Conservation (phyloP, 768 basidiomycete species). For the Leccinum subgranulosum region DNA sequence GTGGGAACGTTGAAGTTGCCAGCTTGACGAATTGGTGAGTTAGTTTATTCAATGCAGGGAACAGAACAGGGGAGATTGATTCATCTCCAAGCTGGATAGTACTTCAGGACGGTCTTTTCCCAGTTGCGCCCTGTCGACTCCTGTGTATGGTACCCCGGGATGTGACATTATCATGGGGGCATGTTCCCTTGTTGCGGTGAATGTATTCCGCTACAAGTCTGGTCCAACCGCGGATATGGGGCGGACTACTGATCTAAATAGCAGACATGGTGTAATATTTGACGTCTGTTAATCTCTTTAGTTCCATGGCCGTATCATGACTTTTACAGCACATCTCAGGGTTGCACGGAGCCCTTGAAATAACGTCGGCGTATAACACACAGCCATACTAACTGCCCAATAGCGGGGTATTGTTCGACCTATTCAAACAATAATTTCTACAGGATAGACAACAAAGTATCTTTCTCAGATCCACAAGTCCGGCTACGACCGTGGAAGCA, state of each 20-base stretch:
- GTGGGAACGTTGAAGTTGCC: neutral
- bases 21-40: neutral
- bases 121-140: neutral
- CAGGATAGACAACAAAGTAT: neutral
- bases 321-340: neutral
- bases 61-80: neutral
- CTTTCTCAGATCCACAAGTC: neutral
- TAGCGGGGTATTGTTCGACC: neutral
- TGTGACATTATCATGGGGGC: neutral
- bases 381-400: too few species aligned
- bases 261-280: too few species aligned
- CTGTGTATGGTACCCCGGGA: neutral
- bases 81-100: neutral
- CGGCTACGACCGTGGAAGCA: too few species aligned
- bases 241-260: neutral
- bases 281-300: neutral
- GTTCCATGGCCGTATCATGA: neutral
- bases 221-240: neutral
- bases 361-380: neutral
- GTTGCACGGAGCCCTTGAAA: neutral
- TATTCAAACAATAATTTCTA: neutral
- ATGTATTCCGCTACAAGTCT: neutral
- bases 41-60: neutral
- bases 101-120: neutral
- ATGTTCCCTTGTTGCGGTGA: neutral